Evolutionary conservation across 495 filamentous ascomycete species (phyloP), one percentile per base, ranked within the genome.

Genomic region (Sporormia fimetaria): DNA sequence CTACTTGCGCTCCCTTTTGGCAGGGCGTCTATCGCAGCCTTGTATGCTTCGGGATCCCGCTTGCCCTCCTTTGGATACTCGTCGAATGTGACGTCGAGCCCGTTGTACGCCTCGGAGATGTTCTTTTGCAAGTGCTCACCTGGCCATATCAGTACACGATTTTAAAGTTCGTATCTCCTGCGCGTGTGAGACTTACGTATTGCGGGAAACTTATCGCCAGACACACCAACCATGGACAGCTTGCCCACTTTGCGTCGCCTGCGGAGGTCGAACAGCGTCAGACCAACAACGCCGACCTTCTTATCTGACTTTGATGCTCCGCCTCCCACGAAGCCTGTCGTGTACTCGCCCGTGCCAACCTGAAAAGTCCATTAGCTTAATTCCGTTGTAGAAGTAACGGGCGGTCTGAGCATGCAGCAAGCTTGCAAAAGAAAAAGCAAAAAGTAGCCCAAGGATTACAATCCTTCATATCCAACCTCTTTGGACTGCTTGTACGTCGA

Each of bases 321-420:
- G 9, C 45, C 43, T 9, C 54, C 54, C 6, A 54, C 50, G 16
- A 53, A 57, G 18, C 54, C 54, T 3, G 87, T 94, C 47, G 87
- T 95, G 71, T 94, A 94, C 66, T 95, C 87, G 41, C 87, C 85
- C n/a, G 83, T 87, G 18, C 84, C 83, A 24, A 92, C 73, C 80
- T 83, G 49, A 17, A 11, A 20, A 22, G 16, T 14, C 16, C 28
- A 27, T 52, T 37, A 52, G 5, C 21, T 15, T 40, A 42, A 54
- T 37, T 56, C 51, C 43, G 49, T 45, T 30, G 56, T 40, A 47
- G 49, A 34, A 17, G 3, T 14, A 43, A 46, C 11, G 21, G 15
- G 42, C 42, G 36, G 48, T 46, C 37, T 37, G 42, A 46, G 30
- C 23, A 16, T 8, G 29, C 28, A 33, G 11, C 17, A 21, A 51